These are phyloP conservation scores for Triticum monococcum DNA, from an alignment of 176 grass and related monocot genomes.

Conservation along the genomic window DNA sequence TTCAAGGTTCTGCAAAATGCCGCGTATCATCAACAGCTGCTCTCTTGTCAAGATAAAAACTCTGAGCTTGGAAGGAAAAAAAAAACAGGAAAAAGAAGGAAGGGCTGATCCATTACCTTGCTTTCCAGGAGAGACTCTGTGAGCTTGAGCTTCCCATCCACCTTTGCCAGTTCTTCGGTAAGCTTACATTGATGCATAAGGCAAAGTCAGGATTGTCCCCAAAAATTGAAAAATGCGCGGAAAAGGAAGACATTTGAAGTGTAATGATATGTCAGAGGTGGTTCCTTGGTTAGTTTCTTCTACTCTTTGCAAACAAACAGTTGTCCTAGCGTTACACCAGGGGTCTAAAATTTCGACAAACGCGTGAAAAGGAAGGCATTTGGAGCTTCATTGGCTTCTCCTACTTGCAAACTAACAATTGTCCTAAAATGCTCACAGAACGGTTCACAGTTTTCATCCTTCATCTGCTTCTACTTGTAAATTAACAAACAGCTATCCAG, in stretches of 20 bases:
- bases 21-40: neutral
- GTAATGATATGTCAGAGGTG: no score
- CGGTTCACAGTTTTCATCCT: no score
- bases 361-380: neutral
- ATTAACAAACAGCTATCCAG: no score
- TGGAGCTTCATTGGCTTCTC: neutral
- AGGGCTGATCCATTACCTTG: slow-evolving; percentile 49
- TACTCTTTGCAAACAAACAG: no score
- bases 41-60: neutral
- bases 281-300: no score
- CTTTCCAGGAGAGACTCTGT: slow-evolving; percentile 92
- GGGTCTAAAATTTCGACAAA: neutral
- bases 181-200: slow-evolving; percentile 69
- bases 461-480: no score
- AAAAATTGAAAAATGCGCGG: neutral
- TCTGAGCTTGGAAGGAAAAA: neutral
- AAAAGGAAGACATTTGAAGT: no score
- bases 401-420: neutral
- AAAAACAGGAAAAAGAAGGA: neutral
- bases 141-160: slow-evolving; percentile 91
- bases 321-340: no score
- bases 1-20: slow-evolving; percentile 73
- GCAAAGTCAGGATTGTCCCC: slow-evolving; percentile 36
- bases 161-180: slow-evolving; percentile 85
- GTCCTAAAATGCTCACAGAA: neutral